phyloP scores from a whole-genome alignment of 2,329 filamentous ascomycete genomes.

The Fusarium sp. region DNA sequence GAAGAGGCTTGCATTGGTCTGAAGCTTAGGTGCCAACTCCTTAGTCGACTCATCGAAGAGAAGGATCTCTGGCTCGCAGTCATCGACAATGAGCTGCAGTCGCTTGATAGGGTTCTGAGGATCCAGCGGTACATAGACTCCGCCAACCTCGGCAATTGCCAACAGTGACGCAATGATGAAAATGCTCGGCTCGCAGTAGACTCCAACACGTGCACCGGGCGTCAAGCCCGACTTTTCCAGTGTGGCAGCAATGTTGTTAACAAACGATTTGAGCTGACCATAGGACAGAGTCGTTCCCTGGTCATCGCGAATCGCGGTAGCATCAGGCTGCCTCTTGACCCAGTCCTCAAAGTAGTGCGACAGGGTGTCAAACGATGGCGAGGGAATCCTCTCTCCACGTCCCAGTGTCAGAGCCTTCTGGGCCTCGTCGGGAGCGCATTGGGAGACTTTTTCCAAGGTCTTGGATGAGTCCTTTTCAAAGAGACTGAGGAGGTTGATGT shows the following conservation, averaged over 20 bases:
- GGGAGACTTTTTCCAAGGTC: background rate
- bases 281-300: background rate
- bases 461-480: background rate
- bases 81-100: slow-evolving; percentile 26
- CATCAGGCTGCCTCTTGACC: background rate
- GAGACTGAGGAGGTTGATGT: background rate
- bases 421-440: background rate
- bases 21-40: background rate
- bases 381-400: background rate
- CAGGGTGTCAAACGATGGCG: background rate
- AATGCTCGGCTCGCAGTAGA: background rate
- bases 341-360: background rate
- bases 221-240: background rate
- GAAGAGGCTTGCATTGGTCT: background rate
- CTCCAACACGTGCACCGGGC: background rate
- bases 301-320: background rate
- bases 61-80: background rate
- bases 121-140: slow-evolving; percentile 56
- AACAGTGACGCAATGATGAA: slow-evolving; percentile 47
- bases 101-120: slow-evolving; percentile 44
- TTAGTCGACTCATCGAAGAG: background rate
- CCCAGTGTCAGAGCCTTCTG: background rate
- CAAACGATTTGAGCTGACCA: background rate
- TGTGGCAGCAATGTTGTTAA: background rate
- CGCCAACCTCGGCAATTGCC: slow-evolving; percentile 54